phyloP scores from a whole-genome alignment of 108 stramenopile genomes.

The Pseudonitzschia pungens region DNA sequence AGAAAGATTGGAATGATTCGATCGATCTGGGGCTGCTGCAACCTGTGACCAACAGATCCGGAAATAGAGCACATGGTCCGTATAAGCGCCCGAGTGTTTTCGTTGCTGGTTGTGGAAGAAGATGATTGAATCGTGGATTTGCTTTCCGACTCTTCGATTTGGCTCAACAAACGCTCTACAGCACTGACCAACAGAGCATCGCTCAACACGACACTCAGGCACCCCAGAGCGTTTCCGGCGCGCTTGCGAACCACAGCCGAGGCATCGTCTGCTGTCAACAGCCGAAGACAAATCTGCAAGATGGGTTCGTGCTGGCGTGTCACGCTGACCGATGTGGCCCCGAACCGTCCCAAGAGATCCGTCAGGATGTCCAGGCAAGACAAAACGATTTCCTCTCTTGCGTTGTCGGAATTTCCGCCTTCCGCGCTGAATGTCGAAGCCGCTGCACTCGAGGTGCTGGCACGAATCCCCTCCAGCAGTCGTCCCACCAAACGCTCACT shows the following conservation, averaged over 20 bases:
- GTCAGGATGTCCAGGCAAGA: slow-evolving; percentile 88
- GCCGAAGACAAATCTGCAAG: slow-evolving; percentile 67
- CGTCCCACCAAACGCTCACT: slow-evolving; percentile 67
- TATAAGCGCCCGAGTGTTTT: slow-evolving; percentile 75
- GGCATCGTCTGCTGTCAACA: slow-evolving; percentile 40
- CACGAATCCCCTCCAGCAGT: slow-evolving; percentile 80
- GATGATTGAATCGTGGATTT: neutral
- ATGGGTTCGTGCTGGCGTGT: slow-evolving; percentile 82
- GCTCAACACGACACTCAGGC: slow-evolving; percentile 78
- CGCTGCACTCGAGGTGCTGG: neutral
- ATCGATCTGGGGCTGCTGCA: slow-evolving; percentile 89
- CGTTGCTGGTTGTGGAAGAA: neutral
- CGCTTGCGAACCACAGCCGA: slow-evolving; percentile 82
- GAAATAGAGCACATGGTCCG: slow-evolving; percentile 91
- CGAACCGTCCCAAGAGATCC: slow-evolving; percentile 90
- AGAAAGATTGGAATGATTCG: slow-evolving; percentile 93
- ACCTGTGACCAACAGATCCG: slow-evolving; percentile 77
- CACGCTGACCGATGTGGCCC: slow-evolving; percentile 55
- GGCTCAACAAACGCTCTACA: slow-evolving; percentile 73
- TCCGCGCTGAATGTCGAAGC: neutral
- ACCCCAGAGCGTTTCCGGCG: slow-evolving; percentile 87
- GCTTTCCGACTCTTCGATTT: slow-evolving; percentile 57
- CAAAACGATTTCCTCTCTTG: slow-evolving; percentile 66
- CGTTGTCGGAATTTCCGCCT: neutral
- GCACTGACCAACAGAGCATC: slow-evolving; percentile 78